Evolutionary conservation across 1,284 basidiomycete genomes (phyloP), one percentile per base, ranked within the genome.

Genomic region (Cutaneotrichosporon sp.): DNA sequence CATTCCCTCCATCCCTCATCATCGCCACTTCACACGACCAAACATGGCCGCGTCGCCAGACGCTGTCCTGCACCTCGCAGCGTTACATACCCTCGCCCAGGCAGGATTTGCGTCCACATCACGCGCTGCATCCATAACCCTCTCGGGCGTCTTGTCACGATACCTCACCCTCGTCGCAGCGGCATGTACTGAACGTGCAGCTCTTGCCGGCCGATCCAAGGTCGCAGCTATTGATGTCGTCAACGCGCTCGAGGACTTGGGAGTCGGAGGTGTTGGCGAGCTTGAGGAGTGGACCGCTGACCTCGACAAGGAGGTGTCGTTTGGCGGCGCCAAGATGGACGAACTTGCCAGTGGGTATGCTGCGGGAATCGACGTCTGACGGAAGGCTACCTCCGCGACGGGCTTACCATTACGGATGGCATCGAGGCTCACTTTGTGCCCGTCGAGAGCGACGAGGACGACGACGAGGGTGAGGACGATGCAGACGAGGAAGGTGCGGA

Each of bases 71-170:
- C 70, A 72, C 49, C 63, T 72, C 35, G 69, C 68, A 14, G 62
- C 63, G 6, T 63, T 71, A 20, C 68, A 71, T 49, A 54, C 66
- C 20, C 67, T 72, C 16, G 61, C 71, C 14, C 58, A 59, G 11
- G 61, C 71, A 4, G 70, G 68, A 3, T 71, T 71, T 61, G 68
- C 70, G 10, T 71, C 67, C 32, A 71, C 70, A 20, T 70, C 67
- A 20, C 55, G 57, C 16, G 69, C 70, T 16, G 71, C 70, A 6
- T 66, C 64, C 25, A 22, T 71, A 32, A 67, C 69, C 12, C 61
- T 72, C 24, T 65, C 69, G 4, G 54, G 65, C 17, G 64, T 63
- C 19, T 46, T 69, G 11, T 53, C 61, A 7, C 56, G 61, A 39
- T 72, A 74, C 52, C 61, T 74, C 38, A 47, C 57, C 27, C 44